Percentiles rank a stretch among this genome's conserved stretches.
Conservation (phyloP, 75 land plant genomes). For the Sequoiadendron giganteum region DNA sequence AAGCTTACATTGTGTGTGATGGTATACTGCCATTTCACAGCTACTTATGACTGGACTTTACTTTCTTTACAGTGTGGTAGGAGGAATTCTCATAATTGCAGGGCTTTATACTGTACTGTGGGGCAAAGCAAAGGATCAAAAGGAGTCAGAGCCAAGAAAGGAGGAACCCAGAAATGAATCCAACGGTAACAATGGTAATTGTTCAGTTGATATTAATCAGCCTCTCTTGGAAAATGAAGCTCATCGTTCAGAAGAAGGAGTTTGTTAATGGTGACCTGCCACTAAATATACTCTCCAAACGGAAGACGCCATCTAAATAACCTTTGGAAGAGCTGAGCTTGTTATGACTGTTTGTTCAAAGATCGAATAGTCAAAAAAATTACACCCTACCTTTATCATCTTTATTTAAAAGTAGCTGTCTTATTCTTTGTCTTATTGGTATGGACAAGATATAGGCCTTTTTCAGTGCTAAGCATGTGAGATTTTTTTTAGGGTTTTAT, state of each 20-base stretch:
- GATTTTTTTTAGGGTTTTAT: too few species aligned
- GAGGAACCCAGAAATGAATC: not conserved
- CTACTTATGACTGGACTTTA: not conserved
- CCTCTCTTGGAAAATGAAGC: not conserved
- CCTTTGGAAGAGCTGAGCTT: too few species aligned
- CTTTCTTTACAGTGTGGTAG: not conserved
- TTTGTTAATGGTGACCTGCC: not conserved
- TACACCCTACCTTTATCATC: too few species aligned
- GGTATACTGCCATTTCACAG: not conserved
- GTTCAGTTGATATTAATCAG: not conserved
- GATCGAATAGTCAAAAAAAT: too few species aligned
- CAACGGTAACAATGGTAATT: not conserved
- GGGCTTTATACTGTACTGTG: conserved; percentile 2
- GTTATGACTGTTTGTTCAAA: too few species aligned
- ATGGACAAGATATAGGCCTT: too few species aligned
- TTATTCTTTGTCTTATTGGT: too few species aligned
- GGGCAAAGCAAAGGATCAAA: conserved; percentile 1
- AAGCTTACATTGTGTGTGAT: not conserved
- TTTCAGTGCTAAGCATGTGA: too few species aligned
- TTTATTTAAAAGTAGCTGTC: too few species aligned
- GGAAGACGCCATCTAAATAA: too few species aligned
- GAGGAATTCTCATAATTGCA: not conserved
- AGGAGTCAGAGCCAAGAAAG: not conserved
- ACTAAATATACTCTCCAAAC: not conserved
- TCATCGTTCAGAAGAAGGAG: not conserved